Evolutionary conservation across 805 yeast genomes (phyloP).

Genomic region (Metschnikowia santaceciliae): DNA sequence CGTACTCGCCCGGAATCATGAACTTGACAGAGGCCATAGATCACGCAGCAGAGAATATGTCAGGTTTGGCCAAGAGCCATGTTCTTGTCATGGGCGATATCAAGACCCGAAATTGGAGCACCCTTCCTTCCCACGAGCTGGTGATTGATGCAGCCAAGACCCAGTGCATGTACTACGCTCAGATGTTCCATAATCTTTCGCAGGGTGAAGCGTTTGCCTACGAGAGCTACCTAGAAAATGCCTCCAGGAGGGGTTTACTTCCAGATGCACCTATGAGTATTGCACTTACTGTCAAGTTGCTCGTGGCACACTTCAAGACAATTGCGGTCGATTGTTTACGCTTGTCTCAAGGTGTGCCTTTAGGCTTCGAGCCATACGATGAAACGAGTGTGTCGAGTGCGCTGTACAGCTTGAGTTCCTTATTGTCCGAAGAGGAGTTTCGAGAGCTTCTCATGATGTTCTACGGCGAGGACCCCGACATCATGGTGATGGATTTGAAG

Average conservation of each 20-base stretch:
- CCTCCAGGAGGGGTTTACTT: slow-evolving; percentile 43
- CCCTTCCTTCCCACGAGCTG: slow-evolving; percentile 46
- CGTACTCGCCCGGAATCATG: background rate
- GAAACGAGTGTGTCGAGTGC: background rate
- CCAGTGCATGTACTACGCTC: slow-evolving; percentile 61
- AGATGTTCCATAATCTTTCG: slow-evolving; percentile 28
- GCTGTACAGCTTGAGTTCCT: slow-evolving; percentile 10
- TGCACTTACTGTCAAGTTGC: slow-evolving; percentile 34
- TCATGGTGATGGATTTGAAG: slow-evolving; percentile 19
- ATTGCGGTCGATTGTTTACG: slow-evolving; percentile 41
- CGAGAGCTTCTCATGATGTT: slow-evolving; percentile 6
- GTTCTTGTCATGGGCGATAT: slow-evolving; percentile 42
- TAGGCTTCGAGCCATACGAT: slow-evolving; percentile 44
- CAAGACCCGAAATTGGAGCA: slow-evolving; percentile 50
- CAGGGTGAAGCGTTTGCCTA: slow-evolving; percentile 30
- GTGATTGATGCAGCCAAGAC: slow-evolving; percentile 47
- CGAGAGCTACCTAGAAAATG: slow-evolving; percentile 43
- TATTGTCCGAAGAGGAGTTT: slow-evolving; percentile 9
- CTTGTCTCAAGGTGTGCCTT: slow-evolving; percentile 42
- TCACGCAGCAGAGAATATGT: background rate
- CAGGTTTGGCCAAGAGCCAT: slow-evolving; percentile 8
- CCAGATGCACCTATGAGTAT: slow-evolving; percentile 47
- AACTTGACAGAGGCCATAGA: background rate
- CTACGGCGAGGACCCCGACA: slow-evolving; percentile 18
- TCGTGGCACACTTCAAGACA: slow-evolving; percentile 32